Base-by-base conservation (phyloP, 2,329 filamentous ascomycete species). In the Helminthosporium solani region DNA sequence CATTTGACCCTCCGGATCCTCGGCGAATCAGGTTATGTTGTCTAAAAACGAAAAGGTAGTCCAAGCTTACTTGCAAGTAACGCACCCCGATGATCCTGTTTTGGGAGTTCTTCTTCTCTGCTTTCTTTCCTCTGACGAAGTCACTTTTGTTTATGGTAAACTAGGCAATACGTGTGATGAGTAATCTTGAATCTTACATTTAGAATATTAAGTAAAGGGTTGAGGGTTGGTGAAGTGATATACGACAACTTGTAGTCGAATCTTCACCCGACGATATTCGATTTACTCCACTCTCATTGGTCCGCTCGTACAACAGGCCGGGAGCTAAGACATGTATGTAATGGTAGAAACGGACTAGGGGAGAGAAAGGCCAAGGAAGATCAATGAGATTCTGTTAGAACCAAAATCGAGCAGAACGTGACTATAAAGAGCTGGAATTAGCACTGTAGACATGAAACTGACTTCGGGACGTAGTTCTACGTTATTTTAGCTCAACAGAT, bases 1-100 rank as follows among this genome's bases (percentile, higher is more conserved):
- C 79, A 83, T 60, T 82, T 82, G 42, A 82, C 75, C 46, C 78
- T 77, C 40, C 79, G 76, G 25, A 78, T 73, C 63, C 78, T 81
- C 18, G 9, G 6, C 27, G 31, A 9, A 11, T 21, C 44, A 34
- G 38, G 28, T n/a, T 37, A 25, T 18, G 3, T 18, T 12, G 18
- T 16, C 30, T 25, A 21, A 20, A 9, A 19, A 33, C 16, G 19
- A 31, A 12, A 33, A 21, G 12, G 14, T 23, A 15, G 19, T n/a
- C 16, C 8, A 18, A 6, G 11, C 45, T 34, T 27, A 48, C 45
- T 48, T 48, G 40, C 45, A 48, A 9, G 45, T 48, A 15, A 38
- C 34, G 30, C 47, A 50, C 19, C 47, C 42, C 9, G 47, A 33
- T 25, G 47, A 33, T 27, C 33, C 11, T 18, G 38, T 33, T 28